Evolutionary conservation across 2,329 filamentous ascomycete species (phyloP), one percentile per base, ranked within the genome.

Genomic region (Botrytis fabae): DNA sequence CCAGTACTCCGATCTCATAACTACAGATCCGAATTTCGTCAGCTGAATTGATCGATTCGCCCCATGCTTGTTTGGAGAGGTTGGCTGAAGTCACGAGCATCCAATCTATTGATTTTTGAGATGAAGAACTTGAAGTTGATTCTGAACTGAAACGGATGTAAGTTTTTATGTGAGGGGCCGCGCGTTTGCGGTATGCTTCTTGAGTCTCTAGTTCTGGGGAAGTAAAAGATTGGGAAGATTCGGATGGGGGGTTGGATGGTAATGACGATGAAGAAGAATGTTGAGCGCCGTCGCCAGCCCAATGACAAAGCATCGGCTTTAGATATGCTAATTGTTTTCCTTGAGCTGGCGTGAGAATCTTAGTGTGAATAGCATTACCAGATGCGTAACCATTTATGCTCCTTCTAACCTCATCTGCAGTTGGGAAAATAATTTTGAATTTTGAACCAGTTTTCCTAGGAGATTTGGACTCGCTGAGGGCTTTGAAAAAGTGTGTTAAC

Each of bases 51-150:
- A 80, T 81, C 4, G 87, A 85, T 54, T 92, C 90, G 1, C 94
- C 94, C 95, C 94, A 97, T 0, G 94, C 94, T 82, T 97, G 94
- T 75, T 91, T 95, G 2, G 93, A 96, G 3, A 97, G 81, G 77
- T 97, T 97, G n/a, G 94, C 94, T n/a, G 93, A 96, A 0, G 93
- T 97, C 2, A 97, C 81, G 75, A 97, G 85, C 2, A 93, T 93
- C 95, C 94, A 97, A 79, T 96, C 92, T 57, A 97, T 90, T 2
- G 78, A 80, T 68, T 42, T 57, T 83, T 79, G n/a, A 81, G 71
- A 12, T 18, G 25, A 40, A 4, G 46, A 68, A 28, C 1, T 32
- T 57, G 51, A 68, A 4, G 6, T 57, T 32, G 51, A 18, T 28
- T 57, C 51, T 57, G 51, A 57, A 70, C 84, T 82, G 76, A 86